Percentiles rank a stretch among this genome's conserved stretches.
These are phyloP conservation scores for Sequoiadendron giganteum DNA, from an alignment of 75 land plant species.

Conservation along the genomic window DNA sequence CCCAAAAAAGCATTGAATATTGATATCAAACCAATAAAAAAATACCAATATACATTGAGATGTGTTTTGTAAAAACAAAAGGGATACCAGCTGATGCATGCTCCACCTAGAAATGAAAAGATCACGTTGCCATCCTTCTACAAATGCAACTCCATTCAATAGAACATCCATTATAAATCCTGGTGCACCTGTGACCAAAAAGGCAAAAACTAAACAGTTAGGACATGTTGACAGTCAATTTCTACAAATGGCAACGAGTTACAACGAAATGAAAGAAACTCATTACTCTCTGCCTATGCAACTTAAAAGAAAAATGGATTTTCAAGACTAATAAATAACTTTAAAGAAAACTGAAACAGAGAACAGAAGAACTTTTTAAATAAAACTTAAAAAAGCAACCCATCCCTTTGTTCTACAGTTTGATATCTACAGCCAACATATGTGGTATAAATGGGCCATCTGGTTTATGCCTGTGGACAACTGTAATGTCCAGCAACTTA, in stretches of 20 bases:
- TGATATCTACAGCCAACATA: background rate
- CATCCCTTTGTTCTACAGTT: background rate
- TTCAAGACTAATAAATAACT: background rate
- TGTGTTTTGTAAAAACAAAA: background rate
- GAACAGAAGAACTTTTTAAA: background rate
- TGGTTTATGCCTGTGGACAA: background rate
- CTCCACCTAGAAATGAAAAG: slow-evolving; percentile 98
- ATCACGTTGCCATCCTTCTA: slow-evolving; percentile 89
- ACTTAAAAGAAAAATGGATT: background rate
- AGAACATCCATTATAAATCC: slow-evolving; percentile 84
- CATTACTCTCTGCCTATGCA: background rate
- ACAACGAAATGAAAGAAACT: background rate
- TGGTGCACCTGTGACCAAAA: slow-evolving; percentile 88
- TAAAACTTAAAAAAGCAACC: background rate
- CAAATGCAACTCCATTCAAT: slow-evolving; percentile 92
- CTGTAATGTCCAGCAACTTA: background rate
- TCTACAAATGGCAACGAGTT: background rate
- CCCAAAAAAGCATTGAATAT: background rate
- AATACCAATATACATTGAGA: background rate
- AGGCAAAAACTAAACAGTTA: background rate
- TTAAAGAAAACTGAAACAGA: background rate
- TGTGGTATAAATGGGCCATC: background rate
- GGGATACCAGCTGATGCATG: slow-evolving; percentile 97
- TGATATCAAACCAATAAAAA: background rate
- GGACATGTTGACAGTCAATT: background rate